Conservation (phyloP, 106 monocot species). For the Platanthera guangdongensis region DNA sequence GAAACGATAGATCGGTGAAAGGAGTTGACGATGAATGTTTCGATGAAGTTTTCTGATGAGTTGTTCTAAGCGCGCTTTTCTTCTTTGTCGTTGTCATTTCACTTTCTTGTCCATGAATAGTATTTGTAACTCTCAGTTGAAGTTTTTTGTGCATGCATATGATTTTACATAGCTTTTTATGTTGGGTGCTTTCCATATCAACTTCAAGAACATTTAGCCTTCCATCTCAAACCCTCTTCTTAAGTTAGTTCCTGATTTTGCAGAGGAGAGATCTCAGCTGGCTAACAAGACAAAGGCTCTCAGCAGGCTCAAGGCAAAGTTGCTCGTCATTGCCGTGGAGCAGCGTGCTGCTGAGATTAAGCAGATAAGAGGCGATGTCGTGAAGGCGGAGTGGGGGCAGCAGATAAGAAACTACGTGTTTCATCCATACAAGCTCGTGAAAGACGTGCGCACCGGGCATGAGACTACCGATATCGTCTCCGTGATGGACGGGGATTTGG, state of each 20-base stretch:
- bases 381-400: conserved; percentile 99
- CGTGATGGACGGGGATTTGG: conserved; percentile 93
- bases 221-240: too few species aligned
- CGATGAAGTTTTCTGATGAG: neutral
- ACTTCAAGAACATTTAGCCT: too few species aligned
- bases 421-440: conserved; percentile 97
- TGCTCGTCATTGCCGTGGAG: conserved; percentile 87
- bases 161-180: too few species aligned
- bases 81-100: too few species aligned
- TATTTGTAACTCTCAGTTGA: too few species aligned
- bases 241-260: neutral
- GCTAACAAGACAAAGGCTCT: conserved; percentile 93
- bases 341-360: conserved; percentile 92
- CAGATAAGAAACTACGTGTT: conserved; percentile 98
- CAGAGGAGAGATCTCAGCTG: conserved; percentile 87
- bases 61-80: too few species aligned
- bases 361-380: conserved; percentile 81
- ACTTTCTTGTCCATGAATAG: too few species aligned
- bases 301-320: conserved; percentile 83
- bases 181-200: too few species aligned
- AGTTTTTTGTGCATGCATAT: too few species aligned
- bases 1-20: too few species aligned
- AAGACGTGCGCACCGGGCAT: conserved; percentile 76
- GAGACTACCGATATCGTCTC: conserved; percentile 80
- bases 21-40: too few species aligned